phyloP scores from a whole-genome alignment of 192 early-diverging fungal genomes.

The Backusella luteola region DNA sequence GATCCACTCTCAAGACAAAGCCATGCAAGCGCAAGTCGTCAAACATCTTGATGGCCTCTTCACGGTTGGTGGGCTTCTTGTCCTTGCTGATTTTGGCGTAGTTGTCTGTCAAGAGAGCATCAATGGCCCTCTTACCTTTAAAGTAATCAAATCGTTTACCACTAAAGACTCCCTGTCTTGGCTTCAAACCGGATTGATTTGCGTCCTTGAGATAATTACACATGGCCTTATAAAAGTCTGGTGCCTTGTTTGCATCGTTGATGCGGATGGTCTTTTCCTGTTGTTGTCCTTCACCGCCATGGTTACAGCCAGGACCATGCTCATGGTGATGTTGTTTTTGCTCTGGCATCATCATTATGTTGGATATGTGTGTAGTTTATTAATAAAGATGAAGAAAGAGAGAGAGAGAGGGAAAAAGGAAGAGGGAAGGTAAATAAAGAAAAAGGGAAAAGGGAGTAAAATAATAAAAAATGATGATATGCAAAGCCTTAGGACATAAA shows the following conservation, averaged over 20 bases:
- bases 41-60: constrained; percentile 25
- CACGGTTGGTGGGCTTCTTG: constrained; percentile 11
- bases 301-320: constrained; percentile 27
- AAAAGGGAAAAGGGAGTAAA: not conserved
- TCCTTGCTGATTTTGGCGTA: constrained; percentile 29
- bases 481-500: not conserved
- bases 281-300: not conserved
- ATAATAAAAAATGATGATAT: not conserved
- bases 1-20: constrained; percentile 33
- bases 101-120: constrained; percentile 29
- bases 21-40: constrained; percentile 25
- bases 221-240: constrained; percentile 24
- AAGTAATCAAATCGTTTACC: constrained; percentile 92
- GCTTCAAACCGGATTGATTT: constrained; percentile 68
- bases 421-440: not conserved
- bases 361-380: not conserved
- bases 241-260: constrained; percentile 31
- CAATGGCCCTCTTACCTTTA: constrained; percentile 59
- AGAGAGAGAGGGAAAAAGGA: not conserved
- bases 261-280: constrained; percentile 17
- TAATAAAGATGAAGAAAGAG: not conserved
- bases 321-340: constrained; percentile 9
- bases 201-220: constrained; percentile 79
- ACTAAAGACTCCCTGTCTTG: constrained; percentile 84
- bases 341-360: constrained; percentile 16